phyloP scores from a whole-genome alignment of 2,329 filamentous ascomycete genomes.

The Aspergillaceae sp. region DNA sequence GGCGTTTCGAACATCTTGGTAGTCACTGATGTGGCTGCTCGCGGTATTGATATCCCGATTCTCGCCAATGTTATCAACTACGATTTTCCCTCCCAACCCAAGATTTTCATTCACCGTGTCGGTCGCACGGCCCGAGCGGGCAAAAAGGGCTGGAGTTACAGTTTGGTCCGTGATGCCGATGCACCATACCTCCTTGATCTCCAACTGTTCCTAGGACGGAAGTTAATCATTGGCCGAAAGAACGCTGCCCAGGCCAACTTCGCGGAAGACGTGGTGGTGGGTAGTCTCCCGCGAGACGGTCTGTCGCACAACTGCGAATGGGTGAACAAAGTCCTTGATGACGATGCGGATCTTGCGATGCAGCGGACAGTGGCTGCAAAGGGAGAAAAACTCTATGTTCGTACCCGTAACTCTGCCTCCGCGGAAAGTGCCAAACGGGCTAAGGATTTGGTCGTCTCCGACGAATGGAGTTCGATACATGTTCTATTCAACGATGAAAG shows the following conservation, averaged over 20 bases:
- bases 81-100: conserved; percentile 92
- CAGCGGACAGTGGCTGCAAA: conserved; percentile 70
- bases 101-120: conserved; percentile 93
- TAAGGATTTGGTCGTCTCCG: conserved; percentile 63
- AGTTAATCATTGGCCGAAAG: conserved; percentile 65
- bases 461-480: conserved; percentile 66
- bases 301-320: conserved; percentile 73
- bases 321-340: conserved; percentile 67
- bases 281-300: conserved; percentile 61
- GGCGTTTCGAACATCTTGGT: conserved; percentile 85
- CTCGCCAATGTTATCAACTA: conserved; percentile 98
- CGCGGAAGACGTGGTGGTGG: conserved; percentile 74
- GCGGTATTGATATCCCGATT: conserved; percentile 95
- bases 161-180: conserved; percentile 77
- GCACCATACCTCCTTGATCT: conserved; percentile 87
- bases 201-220: conserved; percentile 86
- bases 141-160: conserved; percentile 89
- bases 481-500: conserved; percentile 65
- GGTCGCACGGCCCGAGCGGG: conserved; percentile 93
- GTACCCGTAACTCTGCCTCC: conserved; percentile 82
- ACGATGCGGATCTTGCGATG: conserved; percentile 62
- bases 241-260: conserved; percentile 56
- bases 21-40: conserved; percentile 90
- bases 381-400: conserved; percentile 86
- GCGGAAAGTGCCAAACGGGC: conserved; percentile 81